A percentile compares a stretch with the other conserved stretches of the same genome.
Conservation (phyloP, 306 rosid genomes). For the Vicia sativa region DNA sequence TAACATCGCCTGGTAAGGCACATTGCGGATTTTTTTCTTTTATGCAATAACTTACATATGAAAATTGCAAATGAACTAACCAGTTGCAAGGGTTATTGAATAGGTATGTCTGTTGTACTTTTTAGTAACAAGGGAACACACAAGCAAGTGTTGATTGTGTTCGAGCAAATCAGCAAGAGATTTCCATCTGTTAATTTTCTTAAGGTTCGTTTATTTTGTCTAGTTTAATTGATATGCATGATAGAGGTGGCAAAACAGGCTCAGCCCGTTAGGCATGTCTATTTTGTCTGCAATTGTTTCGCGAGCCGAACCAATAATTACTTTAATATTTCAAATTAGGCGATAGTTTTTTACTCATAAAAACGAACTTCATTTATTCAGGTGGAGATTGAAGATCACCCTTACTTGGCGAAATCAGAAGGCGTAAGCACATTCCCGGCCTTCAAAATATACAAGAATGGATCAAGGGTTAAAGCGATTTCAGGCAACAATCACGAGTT, state of each 20-base stretch:
- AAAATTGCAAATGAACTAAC: conserved; percentile 16
- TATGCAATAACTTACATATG: background rate
- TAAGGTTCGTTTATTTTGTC: conserved; percentile 57
- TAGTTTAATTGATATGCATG: background rate
- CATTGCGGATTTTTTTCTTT: background rate
- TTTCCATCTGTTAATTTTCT: conserved; percentile 90
- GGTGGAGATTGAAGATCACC: conserved; percentile 92
- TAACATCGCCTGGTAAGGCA: conserved; percentile 75
- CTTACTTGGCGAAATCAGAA: conserved; percentile 77
- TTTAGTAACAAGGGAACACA: conserved; percentile 66
- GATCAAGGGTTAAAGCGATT: conserved; percentile 76
- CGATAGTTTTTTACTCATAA: background rate
- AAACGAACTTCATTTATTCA: conserved; percentile 31
- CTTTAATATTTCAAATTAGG: background rate
- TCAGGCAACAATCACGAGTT: conserved; percentile 59
- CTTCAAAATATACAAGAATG: conserved; percentile 85
- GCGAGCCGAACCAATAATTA: too few relatives aligned
- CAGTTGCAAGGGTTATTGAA: conserved; percentile 7
- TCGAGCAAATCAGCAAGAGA: conserved; percentile 74
- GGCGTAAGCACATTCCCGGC: conserved; percentile 62
- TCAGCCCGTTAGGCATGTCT: too few relatives aligned
- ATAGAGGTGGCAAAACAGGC: too few relatives aligned
- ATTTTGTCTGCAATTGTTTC: too few relatives aligned
- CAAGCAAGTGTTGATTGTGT: conserved; percentile 51
- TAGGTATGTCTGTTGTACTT: conserved; percentile 87